Evolutionary conservation across 148 eudicot genomes (phyloP).

Genomic region (Chenopodium album): DNA sequence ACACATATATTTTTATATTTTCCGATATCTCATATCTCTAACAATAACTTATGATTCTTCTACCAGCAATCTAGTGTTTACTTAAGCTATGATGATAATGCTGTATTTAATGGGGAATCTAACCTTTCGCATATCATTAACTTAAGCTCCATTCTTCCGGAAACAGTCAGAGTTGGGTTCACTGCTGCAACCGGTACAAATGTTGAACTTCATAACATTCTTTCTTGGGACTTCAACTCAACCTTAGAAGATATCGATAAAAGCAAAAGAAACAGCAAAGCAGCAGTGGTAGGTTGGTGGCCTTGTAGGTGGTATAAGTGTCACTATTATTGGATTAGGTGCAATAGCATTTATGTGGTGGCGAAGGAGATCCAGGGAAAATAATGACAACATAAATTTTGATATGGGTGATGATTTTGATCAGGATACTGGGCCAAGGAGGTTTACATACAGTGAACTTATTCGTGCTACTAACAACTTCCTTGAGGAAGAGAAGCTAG

Average conservation of each 20-base stretch:
- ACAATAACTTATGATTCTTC: no score
- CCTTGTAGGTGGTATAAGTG: constrained; percentile 13
- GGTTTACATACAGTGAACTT: constrained; percentile 32
- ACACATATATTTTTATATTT: no score
- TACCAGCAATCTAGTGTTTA: constrained; percentile 19
- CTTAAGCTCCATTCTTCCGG: constrained; percentile 34
- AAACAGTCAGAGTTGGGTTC: constrained; percentile 32
- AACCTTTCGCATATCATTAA: constrained; percentile 33
- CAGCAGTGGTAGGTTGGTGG: constrained; percentile 14
- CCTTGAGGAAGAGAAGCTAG: constrained; percentile 37
- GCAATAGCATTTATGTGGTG: constrained; percentile 12
- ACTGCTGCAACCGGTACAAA: constrained; percentile 28
- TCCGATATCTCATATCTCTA: no score
- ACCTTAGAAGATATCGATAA: constrained; percentile 10
- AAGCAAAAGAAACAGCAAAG: not conserved
- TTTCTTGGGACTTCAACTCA: constrained; percentile 38
- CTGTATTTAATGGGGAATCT: constrained; percentile 19
- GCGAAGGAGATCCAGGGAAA: constrained; percentile 9
- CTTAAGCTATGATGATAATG: constrained; percentile 28
- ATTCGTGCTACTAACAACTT: constrained; percentile 35
- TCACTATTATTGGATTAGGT: constrained; percentile 11
- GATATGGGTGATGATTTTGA: constrained; percentile 17
- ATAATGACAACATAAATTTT: constrained; percentile 1
- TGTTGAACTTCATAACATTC: constrained; percentile 31
- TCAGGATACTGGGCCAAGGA: constrained; percentile 32